Percentiles rank a stretch among this genome's conserved stretches.
phyloP scores from a whole-genome alignment of 169 alveolate species.

The Eimeria necatrix region DNA sequence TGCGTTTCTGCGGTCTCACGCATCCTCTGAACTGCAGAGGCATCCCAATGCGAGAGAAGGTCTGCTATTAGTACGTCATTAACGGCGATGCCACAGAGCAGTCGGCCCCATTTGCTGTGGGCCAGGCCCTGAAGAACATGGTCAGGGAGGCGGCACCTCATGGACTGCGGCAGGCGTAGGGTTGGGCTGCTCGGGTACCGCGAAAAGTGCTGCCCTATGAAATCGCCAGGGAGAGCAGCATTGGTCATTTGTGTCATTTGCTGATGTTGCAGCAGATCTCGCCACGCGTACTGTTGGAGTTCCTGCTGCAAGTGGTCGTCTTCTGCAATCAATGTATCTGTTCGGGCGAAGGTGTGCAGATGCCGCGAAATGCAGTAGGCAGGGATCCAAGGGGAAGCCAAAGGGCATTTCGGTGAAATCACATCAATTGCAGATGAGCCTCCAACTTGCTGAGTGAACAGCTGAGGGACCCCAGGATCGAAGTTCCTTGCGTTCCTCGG shows the following conservation, averaged over 20 bases:
- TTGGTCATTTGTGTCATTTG: neutral
- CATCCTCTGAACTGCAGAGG: neutral
- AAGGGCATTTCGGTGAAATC: neutral
- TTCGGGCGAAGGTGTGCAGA: neutral
- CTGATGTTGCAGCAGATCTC: slow-evolving; percentile 8
- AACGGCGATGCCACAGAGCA: slow-evolving; percentile 2
- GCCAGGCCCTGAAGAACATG: slow-evolving; percentile 21
- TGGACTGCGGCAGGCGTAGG: neutral
- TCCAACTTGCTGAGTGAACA: neutral
- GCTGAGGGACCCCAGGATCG: neutral
- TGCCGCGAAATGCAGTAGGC: neutral
- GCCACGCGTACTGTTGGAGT: slow-evolving; percentile 38
- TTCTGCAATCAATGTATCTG: neutral
- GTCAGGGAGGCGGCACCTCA: slow-evolving; percentile 21
- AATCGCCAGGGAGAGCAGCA: neutral
- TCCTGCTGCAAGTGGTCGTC: slow-evolving; percentile 9
- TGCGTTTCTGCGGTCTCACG: neutral
- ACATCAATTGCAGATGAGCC: neutral
- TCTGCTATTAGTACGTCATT: slow-evolving; percentile 12
- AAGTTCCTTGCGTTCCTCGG: no score
- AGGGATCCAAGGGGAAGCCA: slow-evolving; percentile 6
- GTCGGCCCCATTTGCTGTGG: slow-evolving; percentile 28
- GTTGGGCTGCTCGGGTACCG: neutral
- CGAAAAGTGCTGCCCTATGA: neutral
- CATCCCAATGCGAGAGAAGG: slow-evolving; percentile 22